These are phyloP conservation scores for Candida hungchunana DNA, from an alignment of 805 yeast genomes.

Conservation along the genomic window DNA sequence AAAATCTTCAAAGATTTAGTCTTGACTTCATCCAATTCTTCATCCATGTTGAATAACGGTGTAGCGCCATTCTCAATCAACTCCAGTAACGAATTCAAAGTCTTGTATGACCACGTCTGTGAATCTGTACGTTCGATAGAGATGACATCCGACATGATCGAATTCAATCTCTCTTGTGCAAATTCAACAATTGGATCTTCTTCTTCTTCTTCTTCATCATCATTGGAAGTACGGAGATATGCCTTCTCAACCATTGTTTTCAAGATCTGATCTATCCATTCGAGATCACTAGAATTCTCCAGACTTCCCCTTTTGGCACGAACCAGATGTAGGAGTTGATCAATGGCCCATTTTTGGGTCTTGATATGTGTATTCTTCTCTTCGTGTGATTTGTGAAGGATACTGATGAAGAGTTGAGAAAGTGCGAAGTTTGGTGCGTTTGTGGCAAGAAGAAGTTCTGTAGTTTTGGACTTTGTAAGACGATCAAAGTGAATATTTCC, in stretches of 20 bases:
- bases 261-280: conserved; percentile 30
- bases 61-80: conserved; percentile 24
- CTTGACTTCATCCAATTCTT: conserved; percentile 46
- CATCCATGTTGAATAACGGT: conserved; percentile 48
- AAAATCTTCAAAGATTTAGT: conserved; percentile 46
- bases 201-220: conserved; percentile 13
- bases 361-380: conserved; percentile 16
- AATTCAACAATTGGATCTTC: conserved; percentile 33
- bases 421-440: conserved; percentile 13
- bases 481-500: conserved; percentile 73
- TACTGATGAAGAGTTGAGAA: conserved; percentile 17
- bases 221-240: conserved; percentile 22
- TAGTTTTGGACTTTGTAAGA: conserved; percentile 67
- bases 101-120: conserved; percentile 57
- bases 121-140: conserved; percentile 39
- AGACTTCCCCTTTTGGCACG: conserved; percentile 38
- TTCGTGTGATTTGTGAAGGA: conserved; percentile 14
- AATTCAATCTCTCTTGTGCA: conserved; percentile 60
- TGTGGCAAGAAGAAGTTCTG: conserved; percentile 29
- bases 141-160: conserved; percentile 59
- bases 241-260: conserved; percentile 29
- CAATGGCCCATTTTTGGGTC: conserved; percentile 50
- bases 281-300: conserved; percentile 19
- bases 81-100: conserved; percentile 37
- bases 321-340: conserved; percentile 49